Base-by-base conservation (phyloP, 83 land plant species). In the Diphasiastrum complanatum region DNA sequence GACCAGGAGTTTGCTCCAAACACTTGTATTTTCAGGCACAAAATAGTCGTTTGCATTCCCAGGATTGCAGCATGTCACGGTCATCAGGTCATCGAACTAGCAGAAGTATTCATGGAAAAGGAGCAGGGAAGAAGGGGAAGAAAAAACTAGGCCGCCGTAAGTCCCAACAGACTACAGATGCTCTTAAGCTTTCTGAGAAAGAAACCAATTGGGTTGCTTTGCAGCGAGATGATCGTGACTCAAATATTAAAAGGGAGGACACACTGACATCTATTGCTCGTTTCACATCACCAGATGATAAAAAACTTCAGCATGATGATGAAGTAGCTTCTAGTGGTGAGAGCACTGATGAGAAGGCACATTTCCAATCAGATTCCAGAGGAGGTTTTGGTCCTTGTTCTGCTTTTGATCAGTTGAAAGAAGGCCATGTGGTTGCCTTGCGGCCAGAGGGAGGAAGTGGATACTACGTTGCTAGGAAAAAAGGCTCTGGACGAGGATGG, bases 401-500 rank as follows among this genome's bases (percentile, higher is more conserved):
- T 55, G 65, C 85, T 61, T 59, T 63, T 50, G 93, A 85, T 26
- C 54, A 60, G 26, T 73, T 89, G 36, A 86, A 86, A 58, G 99
- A 95, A 66, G 99, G 92, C 0, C 79, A 66, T 59, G 83, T 89
- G 36, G 71, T 95, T 49, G 86, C 93, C 22, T 72, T 95, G 47
- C 83, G 75, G 53, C 78, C 85, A 45, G 77, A 74, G 66, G 87
- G 78, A 61, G 72, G 67, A 23, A 40, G 81, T 38, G 93, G 89
- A 18, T 82, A 80, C 63, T 85, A 85, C 73, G 84, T 95, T 10
- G 81, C 96, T 6, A 63, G 97, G 71, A 89, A 95, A 66, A 80
- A 80, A 73, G 82, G 76, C 16, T 83, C 85, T 54, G 99, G 89
- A 51, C 93, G 97, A 33, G 93, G 93, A 31, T 95, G 99, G 99